Evolutionary conservation across 768 basidiomycete species (phyloP), one percentile per base, ranked within the genome.

Genomic region (Hypholoma sublateritium): DNA sequence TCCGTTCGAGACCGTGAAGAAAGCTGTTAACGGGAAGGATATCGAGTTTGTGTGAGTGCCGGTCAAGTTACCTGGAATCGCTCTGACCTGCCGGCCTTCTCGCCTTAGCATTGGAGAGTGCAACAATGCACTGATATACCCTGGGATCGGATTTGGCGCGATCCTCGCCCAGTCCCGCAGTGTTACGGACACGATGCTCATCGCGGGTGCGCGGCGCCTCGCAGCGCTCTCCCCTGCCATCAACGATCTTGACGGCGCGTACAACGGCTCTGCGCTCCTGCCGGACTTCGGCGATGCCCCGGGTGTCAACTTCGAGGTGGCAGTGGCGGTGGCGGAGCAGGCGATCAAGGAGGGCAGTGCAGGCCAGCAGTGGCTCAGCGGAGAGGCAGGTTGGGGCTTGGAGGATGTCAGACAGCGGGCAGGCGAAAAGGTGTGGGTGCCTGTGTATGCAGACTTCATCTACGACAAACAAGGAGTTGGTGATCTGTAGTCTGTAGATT

Each of bases 141-240:
- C 93, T 3, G 93, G 91, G 22, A 80, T 95, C 32, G 92, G 91
- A 6, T 86, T 91, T 58, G 93, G 93, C 35, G 80, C 89, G 37
- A 85, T 94, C 63, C 74, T 93, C 22, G 75, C 84, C 9, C 75
- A 85, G 57, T 84, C 89, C 0, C 76, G 80, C 5, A 71, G 67
- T 7, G 78, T 95, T 63, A 87, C 89, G 1, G 90, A 93, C 69
- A 82, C 79, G n/a, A 94, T 95, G 93, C 89, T 95, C 68, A 85
- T 93, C 39, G 88, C 88, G 2, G 93, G 89, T 8, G 85, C 91
- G 0, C 79, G 76, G 24, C 81, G 86, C 12, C 86, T 95, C 36
- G 90, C 92, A 0, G 75, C 83, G 7, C 81, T 95, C 42, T 85
- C 91, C 0, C 92, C 92, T 1, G 92, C 72, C 1, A 60, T 73